Evolutionary conservation across 1,139 yeast species (phyloP), one percentile per base, ranked within the genome.

Genomic region (Saccharomyces hybrid): DNA sequence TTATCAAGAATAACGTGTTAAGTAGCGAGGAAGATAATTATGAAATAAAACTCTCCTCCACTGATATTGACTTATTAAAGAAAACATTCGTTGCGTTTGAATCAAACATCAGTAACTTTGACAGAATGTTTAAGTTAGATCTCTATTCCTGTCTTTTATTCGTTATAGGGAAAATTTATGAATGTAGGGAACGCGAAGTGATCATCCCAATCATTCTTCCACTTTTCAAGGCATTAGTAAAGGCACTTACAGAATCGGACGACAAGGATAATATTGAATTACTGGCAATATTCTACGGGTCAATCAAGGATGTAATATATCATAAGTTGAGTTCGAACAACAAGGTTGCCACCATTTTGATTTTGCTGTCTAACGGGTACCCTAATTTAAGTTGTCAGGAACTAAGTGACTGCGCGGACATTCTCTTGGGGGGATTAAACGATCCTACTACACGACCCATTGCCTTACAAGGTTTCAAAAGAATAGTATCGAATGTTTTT

Each of bases 121-220:
- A 95, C 1, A 80, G 76, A 41, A 76, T 86, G 28, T 87, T 88
- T 51, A 81, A 81, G 60, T 70, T 75, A 16, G 97, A 90, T 65
- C 72, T 90, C 47, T 81, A 82, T 65, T 78, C 93, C 0, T 85
- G 95, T 62, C 64, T 87, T 50, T 70, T 90, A 31, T 85, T 78
- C 62, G 77, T 85, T 6, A 79, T 86, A 58, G 82, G 86, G 5
- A 76, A 79, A 62, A 74, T 86, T 29, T 80, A 80, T 47, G 62
- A 54, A 55, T 57, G 57, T 25, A 57, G 57, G 2, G 57, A 61
- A 8, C 62, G 71, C 48, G 60, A 67, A 29, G 67, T 65, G n/a
- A 62, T 84, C 46, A 75, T 83, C 32, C 78, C 85, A 0, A 70
- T 78, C 5, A 67, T 82, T 14, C 69, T 86, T 29, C 87, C 90